phyloP scores from a whole-genome alignment of 1,139 yeast species.

The Debaryomyces subglobosus region DNA sequence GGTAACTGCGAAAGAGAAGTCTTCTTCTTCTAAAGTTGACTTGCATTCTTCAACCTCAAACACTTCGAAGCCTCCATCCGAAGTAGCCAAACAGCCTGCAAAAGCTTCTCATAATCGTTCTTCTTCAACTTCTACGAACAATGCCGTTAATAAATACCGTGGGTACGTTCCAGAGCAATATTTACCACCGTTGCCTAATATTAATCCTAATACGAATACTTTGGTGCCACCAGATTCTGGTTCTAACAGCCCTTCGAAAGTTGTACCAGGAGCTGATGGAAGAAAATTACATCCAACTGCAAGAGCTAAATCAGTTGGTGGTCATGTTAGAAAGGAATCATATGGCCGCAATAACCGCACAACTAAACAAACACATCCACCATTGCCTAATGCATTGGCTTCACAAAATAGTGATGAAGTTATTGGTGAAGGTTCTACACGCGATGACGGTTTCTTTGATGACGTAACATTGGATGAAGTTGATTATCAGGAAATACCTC shows the following conservation, averaged over 20 bases:
- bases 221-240: slow-evolving; percentile 17
- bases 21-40: slow-evolving; percentile 33
- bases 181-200: slow-evolving; percentile 53
- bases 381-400: slow-evolving; percentile 52
- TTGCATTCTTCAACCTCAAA: slow-evolving; percentile 20
- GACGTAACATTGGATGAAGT: slow-evolving; percentile 59
- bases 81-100: slow-evolving; percentile 14
- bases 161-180: slow-evolving; percentile 52
- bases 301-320: slow-evolving; percentile 85
- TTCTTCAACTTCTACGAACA: slow-evolving; percentile 29
- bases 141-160: slow-evolving; percentile 22
- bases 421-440: slow-evolving; percentile 23
- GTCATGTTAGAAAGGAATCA: slow-evolving; percentile 69
- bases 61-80: slow-evolving; percentile 8
- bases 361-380: slow-evolving; percentile 42
- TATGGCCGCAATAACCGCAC: slow-evolving; percentile 20
- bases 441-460: slow-evolving; percentile 64
- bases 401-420: slow-evolving; percentile 49
- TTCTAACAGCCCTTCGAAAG: slow-evolving; percentile 6
- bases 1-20: slow-evolving; percentile 59
- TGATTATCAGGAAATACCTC: slow-evolving; percentile 39
- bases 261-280: slow-evolving; percentile 15
- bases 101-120: slow-evolving; percentile 32
- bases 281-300: slow-evolving; percentile 73
- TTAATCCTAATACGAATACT: slow-evolving; percentile 35